Conservation (phyloP, 1,284 basidiomycete species). For the Sporisorium reilianum region DNA sequence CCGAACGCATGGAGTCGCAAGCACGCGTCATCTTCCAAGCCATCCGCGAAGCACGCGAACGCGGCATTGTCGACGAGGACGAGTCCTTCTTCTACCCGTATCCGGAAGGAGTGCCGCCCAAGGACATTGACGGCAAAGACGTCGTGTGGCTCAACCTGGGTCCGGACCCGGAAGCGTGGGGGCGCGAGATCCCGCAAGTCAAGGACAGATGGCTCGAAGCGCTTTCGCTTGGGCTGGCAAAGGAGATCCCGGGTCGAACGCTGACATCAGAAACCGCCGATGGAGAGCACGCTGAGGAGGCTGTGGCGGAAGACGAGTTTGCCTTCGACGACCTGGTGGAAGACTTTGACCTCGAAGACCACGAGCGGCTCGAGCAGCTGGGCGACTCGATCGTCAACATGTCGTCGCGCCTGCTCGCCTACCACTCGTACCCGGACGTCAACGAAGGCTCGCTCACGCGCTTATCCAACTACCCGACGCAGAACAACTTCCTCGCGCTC, state of each 20-base stretch:
- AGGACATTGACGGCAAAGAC: constrained; percentile 23
- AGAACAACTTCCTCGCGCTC: constrained; percentile 50
- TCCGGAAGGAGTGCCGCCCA: constrained; percentile 40
- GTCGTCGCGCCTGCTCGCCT: constrained; percentile 46
- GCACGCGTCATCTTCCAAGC: constrained; percentile 49
- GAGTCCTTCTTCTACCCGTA: constrained; percentile 53
- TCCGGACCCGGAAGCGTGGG: constrained; percentile 44
- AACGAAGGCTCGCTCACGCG: constrained; percentile 46
- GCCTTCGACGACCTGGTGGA: constrained; percentile 38
- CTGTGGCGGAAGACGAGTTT: not conserved
- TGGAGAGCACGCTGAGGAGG: not conserved
- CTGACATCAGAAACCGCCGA: not conserved
- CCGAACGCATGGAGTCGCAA: constrained; percentile 50
- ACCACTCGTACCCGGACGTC: constrained; percentile 43
- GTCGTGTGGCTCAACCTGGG: constrained; percentile 46
- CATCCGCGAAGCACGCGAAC: constrained; percentile 44
- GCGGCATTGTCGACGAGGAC: constrained; percentile 46
- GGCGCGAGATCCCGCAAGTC: constrained; percentile 33
- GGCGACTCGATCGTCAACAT: constrained; percentile 56
- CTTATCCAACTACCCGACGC: constrained; percentile 49
- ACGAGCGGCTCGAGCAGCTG: constrained; percentile 50
- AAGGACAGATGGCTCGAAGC: constrained; percentile 51
- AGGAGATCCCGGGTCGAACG: constrained; percentile 21
- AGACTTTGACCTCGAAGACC: constrained; percentile 50
- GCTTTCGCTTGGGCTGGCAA: constrained; percentile 40